Base-by-base conservation (phyloP, 768 basidiomycete genomes). In the Auricularia sp. region DNA sequence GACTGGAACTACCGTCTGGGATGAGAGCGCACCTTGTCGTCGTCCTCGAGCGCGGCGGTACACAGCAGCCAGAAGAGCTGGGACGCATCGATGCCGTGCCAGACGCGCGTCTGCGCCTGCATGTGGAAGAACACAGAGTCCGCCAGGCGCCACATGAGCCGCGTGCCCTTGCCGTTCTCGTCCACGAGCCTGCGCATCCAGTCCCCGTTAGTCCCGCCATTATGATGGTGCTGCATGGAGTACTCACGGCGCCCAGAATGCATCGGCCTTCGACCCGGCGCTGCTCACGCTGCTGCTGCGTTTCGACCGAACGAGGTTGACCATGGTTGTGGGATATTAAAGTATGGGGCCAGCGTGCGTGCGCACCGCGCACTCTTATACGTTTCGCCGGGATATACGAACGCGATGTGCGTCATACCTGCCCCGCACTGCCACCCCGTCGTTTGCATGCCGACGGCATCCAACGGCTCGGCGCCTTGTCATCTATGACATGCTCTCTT, bases 111-210 rank as follows among this genome's bases (percentile, higher is more conserved):
- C 34, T 29, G 24, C 56, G 24, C 56, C 56, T 59, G 56, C 56
- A 59, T 59, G 56, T 59, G 34, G 56, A 59, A 59, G 34, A 59
- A 59, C 56, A 59, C 56, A 6, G 56, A 24, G 56, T 59, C 56
- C 29, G 56, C 56, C 34, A 59, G 56, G 4, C 56, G 56, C 56
- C 56, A 59, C 56, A 59, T 59, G 8, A 59, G 29, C 56, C 24
- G 24, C 29, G 56, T 59, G 24, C 56, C 56, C 24, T 29, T 35
- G 4, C 56, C 56, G 14, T 59, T 34, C 14, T 59, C 56, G 56
- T 59, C 29, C 11, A 59, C 29, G 7, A 59, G 14, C 13, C 56
- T 59, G 29, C 56, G 14, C 14, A 6, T 29, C 24, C 18, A 6
- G 29, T 24, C 11, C 56, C 18, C 29, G 24, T 59, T 59, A 21